Conservation (phyloP, 805 yeast genomes). For the Danielia oregonensis region DNA sequence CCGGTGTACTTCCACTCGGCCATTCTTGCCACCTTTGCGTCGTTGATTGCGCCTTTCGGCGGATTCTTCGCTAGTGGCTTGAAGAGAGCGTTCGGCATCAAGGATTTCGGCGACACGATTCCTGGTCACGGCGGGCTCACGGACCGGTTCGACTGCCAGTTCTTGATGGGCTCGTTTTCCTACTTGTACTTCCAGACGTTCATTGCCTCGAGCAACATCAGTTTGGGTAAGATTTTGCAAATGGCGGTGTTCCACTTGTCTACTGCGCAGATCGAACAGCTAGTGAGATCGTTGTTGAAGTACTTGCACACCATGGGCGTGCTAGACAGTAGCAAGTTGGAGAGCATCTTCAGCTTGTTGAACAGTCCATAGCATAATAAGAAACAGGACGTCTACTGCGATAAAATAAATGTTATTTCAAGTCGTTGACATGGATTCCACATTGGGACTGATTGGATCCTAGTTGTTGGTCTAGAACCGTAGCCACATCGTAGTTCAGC, state of each 20-base stretch:
- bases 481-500: too few species aligned
- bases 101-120: conserved; percentile 96
- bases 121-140: conserved; percentile 99
- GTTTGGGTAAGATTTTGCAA: conserved; percentile 73
- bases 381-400: conserved; percentile 4
- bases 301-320: conserved; percentile 42
- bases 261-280: conserved; percentile 58
- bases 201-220: conserved; percentile 66
- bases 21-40: conserved; percentile 87
- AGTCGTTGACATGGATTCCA: too few species aligned
- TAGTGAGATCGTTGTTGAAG: conserved; percentile 55
- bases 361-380: too few species aligned
- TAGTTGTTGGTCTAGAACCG: too few species aligned
- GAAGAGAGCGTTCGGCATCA: conserved; percentile 92
- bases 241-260: conserved; percentile 68
- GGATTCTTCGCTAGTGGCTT: conserved; percentile 98
- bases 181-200: conserved; percentile 92
- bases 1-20: conserved; percentile 91
- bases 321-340: conserved; percentile 26
- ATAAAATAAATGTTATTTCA: too few species aligned
- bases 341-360: conserved; percentile 28
- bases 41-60: conserved; percentile 96
- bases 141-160: conserved; percentile 97
- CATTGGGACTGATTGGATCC: too few species aligned
- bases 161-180: conserved; percentile 93